Evolutionary conservation across 2,329 filamentous ascomycete genomes (phyloP), one percentile per base, ranked within the genome.

Genomic region (Microcyclospora pomicola): DNA sequence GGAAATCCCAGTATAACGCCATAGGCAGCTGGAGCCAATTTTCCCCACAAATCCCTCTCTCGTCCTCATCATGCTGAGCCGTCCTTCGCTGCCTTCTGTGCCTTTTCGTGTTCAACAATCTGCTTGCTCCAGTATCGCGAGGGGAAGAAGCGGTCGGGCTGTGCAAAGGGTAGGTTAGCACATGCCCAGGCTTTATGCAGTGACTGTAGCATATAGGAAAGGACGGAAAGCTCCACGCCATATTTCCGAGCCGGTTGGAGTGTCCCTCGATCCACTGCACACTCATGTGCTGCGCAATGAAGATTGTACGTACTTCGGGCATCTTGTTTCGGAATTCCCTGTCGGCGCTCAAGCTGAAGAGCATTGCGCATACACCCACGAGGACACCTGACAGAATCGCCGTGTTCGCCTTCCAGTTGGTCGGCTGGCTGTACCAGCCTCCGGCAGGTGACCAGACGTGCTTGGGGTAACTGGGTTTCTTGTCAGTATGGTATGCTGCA

Each of bases 391-490:
- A 73, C 58, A 86, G 77, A 49, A 91, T 69, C 39, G 80, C 71
- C 5, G 91, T 98, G 70, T 98, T 98, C 55, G 69, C 67, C 62
- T 82, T 91, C 91, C 91, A 98, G 72, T 98, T 98, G 50, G 74
- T 71, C 38, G 91, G 91, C 62, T 93, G 88, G 38, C 80, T 69
- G 66, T 98, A 98, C 91, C 91, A 98, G 65, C 91, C 91, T 73
- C 91, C 91, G 49, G 88, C 72, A 45, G 91, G 91, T 58, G 91
- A 96, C 91, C 91, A 98, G 73, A 98, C 85, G 72, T 98, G 40
- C 40, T 54, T 55, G 15, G 52, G 50, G 48, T 57, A 54, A 41
- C 47, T 56, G 43, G 15, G 30, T 24, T 24, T 24, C 19, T 24
- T 24, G 19, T 24, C 7, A 24, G 19, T 24, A 24, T 24, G 19